Percentiles rank a stretch among this genome's conserved stretches.
These are phyloP conservation scores for Lachnellula cervina DNA, from an alignment of 2,329 filamentous ascomycete genomes.

Conservation along the genomic window DNA sequence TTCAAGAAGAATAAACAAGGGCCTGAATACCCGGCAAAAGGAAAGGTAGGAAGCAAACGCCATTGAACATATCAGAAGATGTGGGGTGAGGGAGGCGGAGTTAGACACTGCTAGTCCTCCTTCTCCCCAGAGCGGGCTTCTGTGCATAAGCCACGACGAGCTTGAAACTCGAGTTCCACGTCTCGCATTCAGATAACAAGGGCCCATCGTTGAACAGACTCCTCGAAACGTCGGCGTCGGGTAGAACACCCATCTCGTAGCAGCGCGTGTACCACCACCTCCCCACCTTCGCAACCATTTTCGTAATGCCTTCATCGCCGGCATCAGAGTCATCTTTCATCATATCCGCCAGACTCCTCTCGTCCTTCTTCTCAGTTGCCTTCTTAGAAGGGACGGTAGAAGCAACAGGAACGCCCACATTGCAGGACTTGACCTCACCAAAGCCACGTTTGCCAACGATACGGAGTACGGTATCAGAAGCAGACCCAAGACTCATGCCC, in stretches of 20 bases:
- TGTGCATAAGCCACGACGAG: slow-evolving; percentile 78
- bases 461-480: slow-evolving; percentile 57
- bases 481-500: slow-evolving; percentile 55
- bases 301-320: slow-evolving; percentile 81
- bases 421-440: slow-evolving; percentile 66
- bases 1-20: not conserved
- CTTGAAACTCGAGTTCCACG: slow-evolving; percentile 80
- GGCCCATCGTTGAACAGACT: slow-evolving; percentile 77
- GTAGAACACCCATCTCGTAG: slow-evolving; percentile 67
- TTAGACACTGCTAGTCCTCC: slow-evolving; percentile 27
- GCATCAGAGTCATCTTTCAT: slow-evolving; percentile 64
- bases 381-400: slow-evolving; percentile 38
- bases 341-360: slow-evolving; percentile 62
- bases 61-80: not conserved
- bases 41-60: not conserved
- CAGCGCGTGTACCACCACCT: slow-evolving; percentile 96
- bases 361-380: slow-evolving; percentile 33
- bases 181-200: slow-evolving; percentile 78
- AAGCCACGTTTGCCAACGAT: slow-evolving; percentile 67
- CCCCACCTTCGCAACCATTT: slow-evolving; percentile 86
- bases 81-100: not conserved
- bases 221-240: slow-evolving; percentile 39
- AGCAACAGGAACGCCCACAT: slow-evolving; percentile 71
- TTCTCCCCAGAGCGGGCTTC: slow-evolving; percentile 26
- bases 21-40: not conserved